Evolutionary conservation across 2,329 filamentous ascomycete genomes (phyloP), one percentile per base, ranked within the genome.

Genomic region (Hansfordia pulvinata): DNA sequence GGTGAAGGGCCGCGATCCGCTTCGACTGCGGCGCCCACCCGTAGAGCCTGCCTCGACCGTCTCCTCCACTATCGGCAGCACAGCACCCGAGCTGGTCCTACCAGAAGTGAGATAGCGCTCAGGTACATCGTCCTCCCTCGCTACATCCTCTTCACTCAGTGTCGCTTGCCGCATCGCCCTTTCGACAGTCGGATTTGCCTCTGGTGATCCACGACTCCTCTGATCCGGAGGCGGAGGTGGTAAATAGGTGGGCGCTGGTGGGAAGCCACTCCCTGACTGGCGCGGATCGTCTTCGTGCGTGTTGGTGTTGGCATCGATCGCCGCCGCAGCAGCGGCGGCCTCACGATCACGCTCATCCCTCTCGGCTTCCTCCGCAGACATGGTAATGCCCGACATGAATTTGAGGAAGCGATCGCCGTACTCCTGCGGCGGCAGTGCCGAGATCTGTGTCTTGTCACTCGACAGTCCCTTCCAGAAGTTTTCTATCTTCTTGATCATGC

Each of bases 401-500:
- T 81, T 79, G 48, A 92, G 69, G 50, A 98, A 98, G 5, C 90
- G 77, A 31, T 96, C 84, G 16, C 90, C 90, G 43, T 98, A 98
- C 30, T 83, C 69, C 34, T 85, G 73, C 1, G 90, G 88, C 1
- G 86, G 82, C 14, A 96, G 76, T 3, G 90, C 85, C 0, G 88
- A 96, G 34, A 98, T 96, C 47, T 94, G 77, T 18, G 70, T 74
- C 41, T 83, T 76, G 42, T 90, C 81, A 42, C 75, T 70, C 3
- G 78, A 83, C 32, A 96, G 60, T 19, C 90, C 88, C 60, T 98
- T 98, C 78, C 86, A 90, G 55, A 96, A 90, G 54, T 96, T 78
- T 53, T 98, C 90, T 34, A 88, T 70, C 48, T 90, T 88, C 58
- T 98, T 98, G 53, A 93, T 70, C 37, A 86, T 74, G 39, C 85